Percentiles rank a stretch among this genome's conserved stretches.
Evolutionary conservation across 495 filamentous ascomycete genomes (phyloP).

Genomic region (Tuber indicum): DNA sequence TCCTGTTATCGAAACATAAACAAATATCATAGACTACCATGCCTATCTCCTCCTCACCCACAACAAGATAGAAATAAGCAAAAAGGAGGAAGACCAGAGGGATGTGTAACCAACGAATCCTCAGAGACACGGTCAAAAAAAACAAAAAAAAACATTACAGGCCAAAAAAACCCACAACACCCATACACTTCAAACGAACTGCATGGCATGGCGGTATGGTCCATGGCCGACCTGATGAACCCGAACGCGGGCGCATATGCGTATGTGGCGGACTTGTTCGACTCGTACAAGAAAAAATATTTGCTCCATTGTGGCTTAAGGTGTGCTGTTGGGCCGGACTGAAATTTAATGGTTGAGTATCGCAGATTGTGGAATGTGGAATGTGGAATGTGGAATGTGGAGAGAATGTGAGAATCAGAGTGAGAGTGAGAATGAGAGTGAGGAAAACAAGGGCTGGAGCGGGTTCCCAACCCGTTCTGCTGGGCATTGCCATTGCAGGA

Average conservation of each 20-base stretch:
- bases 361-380: background rate
- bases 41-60: background rate
- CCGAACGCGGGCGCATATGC: background rate
- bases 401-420: background rate
- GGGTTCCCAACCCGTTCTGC: background rate
- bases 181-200: background rate
- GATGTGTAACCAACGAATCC: background rate
- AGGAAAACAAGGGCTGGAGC: background rate
- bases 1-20: constrained; percentile 2
- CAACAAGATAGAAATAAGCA: background rate
- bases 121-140: background rate
- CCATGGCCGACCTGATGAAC: background rate
- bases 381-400: background rate
- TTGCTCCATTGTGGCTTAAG: background rate
- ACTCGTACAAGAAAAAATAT: background rate
- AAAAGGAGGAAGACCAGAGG: background rate
- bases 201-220: background rate
- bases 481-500: background rate
- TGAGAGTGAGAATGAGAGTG: background rate
- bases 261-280: background rate
- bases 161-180: background rate
- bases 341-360: too few relatives aligned
- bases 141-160: background rate
- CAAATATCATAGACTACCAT: background rate
- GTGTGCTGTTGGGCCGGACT: background rate